Conservation (phyloP, 2,329 filamentous ascomycete species). For the Neofusicoccum umdonicola region DNA sequence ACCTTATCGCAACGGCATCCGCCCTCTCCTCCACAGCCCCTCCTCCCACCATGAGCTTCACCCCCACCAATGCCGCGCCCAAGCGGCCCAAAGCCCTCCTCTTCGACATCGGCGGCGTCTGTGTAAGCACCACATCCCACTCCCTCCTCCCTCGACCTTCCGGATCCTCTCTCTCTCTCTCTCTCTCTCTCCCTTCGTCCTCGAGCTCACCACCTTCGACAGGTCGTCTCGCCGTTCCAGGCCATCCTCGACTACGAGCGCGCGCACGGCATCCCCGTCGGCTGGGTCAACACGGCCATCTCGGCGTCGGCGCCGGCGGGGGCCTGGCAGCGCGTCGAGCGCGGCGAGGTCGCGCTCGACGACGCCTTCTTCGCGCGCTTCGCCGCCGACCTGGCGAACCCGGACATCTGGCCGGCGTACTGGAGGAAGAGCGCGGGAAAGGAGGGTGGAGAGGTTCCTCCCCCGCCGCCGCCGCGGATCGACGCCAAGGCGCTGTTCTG, state of each 20-base stretch:
- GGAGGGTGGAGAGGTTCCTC: slow-evolving; percentile 28
- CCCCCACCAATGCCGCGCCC: background rate
- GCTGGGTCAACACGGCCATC: slow-evolving; percentile 91
- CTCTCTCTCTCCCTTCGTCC: background rate
- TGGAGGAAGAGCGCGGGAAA: slow-evolving; percentile 20
- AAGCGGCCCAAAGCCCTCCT: slow-evolving; percentile 45
- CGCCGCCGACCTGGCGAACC: slow-evolving; percentile 67
- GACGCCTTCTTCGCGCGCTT: slow-evolving; percentile 73
- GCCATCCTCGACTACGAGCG: slow-evolving; percentile 89
- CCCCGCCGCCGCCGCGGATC: slow-evolving; percentile 67
- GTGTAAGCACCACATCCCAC: slow-evolving; percentile 61
- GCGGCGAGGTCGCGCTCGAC: slow-evolving; percentile 76
- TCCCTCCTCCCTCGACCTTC: background rate
- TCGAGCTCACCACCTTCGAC: slow-evolving; percentile 5
- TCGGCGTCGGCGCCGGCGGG: slow-evolving; percentile 74
- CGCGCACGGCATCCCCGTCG: slow-evolving; percentile 70
- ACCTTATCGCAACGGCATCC: background rate
- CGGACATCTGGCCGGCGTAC: slow-evolving; percentile 67
- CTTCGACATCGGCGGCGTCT: slow-evolving; percentile 96
- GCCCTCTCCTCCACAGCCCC: background rate
- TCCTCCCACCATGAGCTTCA: too few relatives aligned
- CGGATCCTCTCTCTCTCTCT: slow-evolving; percentile 24
- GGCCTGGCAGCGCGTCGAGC: slow-evolving; percentile 85
- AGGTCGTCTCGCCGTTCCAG: slow-evolving; percentile 91
- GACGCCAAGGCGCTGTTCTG: slow-evolving; percentile 81